Base-by-base conservation (phyloP, 257 asterid species). In the Gynochthodes officinalis region DNA sequence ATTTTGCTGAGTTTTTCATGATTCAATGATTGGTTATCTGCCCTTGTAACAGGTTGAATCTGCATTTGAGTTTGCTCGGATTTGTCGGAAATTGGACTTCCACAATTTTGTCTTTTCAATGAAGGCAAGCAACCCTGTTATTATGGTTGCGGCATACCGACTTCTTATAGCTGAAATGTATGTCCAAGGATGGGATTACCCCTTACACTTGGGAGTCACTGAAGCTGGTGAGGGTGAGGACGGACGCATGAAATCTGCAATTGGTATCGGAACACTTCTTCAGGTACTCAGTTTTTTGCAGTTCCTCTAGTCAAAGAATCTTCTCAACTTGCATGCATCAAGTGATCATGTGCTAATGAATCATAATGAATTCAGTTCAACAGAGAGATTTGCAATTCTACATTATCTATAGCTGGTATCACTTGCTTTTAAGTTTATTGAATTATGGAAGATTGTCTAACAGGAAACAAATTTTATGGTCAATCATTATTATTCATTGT, bases 151-250 rank as follows among this genome's bases (percentile, higher is more conserved):
- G 69, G 99, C 98, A 18, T 95, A 95, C 74, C 95, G 99, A 33
- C 97, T 95, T 76, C 95, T 95, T 33, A 97, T 89, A 74, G 98
- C 98, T 68, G 99, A 95, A 84, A 92, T 95, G 99, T 92, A 95
- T 72, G 97, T 92, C 81, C 88, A 85, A 4, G 98, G 97, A 71
- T 95, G 99, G 99, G 99, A 95, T 84, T 95, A 95, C 78, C 99
- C 99, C 12, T 86, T 95, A 64, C 99, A 95, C 76, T 79, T 95
- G 78, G 99, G 99, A 75, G 99, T 95, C 42, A 95, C 99, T 55
- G 98, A 95, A 87, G 99, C 99, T 70, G 98, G 99, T 77, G 99
- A 92, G 82, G 98, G 99, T 73, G 99, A 95, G 83, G 99, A 95
- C 82, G 99, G 99, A 64, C 85, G 98, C 72, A 95, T 95, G 99